Conservation (phyloP, 73 alveolate species). For the Halteria grandinella region DNA sequence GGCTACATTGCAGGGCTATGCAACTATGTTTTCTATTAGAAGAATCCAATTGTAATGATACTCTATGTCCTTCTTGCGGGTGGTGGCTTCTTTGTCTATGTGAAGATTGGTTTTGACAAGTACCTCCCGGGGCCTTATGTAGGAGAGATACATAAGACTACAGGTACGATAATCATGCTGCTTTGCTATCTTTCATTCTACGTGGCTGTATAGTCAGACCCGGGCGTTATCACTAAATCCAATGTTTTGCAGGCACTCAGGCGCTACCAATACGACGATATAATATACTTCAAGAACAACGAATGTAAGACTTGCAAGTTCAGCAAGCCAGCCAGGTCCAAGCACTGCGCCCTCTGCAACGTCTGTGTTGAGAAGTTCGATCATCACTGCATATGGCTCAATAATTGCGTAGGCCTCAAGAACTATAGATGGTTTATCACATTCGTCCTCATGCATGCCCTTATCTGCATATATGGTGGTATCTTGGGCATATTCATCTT, state of each 20-base stretch:
- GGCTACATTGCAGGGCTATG: neutral
- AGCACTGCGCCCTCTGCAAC: constrained; percentile 74
- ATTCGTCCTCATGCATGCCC: constrained; percentile 68
- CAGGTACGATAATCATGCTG: constrained; percentile 58
- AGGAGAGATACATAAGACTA: constrained; percentile 50
- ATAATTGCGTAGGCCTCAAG: constrained; percentile 78
- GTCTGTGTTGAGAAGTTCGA: constrained; percentile 74
- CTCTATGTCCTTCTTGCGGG: constrained; percentile 62
- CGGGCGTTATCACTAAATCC: constrained; percentile 71
- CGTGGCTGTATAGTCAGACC: constrained; percentile 64
- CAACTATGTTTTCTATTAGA: constrained; percentile 11
- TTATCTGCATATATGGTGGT: constrained; percentile 73
- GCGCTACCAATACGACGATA: constrained; percentile 64
- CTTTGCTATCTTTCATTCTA: constrained; percentile 65
- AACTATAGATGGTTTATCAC: constrained; percentile 69
- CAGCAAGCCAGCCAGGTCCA: constrained; percentile 74
- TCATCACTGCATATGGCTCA: constrained; percentile 83
- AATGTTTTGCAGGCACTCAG: constrained; percentile 34
- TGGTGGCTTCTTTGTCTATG: constrained; percentile 64
- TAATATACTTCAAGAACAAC: constrained; percentile 43
- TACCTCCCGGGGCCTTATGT: constrained; percentile 61
- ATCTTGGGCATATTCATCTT: constrained; percentile 55
- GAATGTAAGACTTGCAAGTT: constrained; percentile 75
- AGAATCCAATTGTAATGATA: constrained; percentile 78
- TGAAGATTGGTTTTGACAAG: constrained; percentile 59